A percentile compares a stretch with the other conserved stretches of the same genome.
phyloP scores from a whole-genome alignment of 129 eudicot species.

The Smallanthus sonchifolius region DNA sequence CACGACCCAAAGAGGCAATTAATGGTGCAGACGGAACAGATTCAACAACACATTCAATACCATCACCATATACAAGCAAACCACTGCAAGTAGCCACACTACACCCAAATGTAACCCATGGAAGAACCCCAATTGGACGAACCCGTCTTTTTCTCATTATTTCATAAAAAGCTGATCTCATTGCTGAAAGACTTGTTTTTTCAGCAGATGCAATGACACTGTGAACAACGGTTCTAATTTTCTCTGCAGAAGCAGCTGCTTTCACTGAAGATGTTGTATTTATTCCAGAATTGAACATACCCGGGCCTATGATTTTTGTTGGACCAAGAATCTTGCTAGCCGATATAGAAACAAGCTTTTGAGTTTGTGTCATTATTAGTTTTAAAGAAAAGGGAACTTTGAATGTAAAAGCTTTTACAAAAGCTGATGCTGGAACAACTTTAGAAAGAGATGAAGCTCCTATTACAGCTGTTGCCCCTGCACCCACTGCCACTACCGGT shows the following conservation, averaged over 20 bases:
- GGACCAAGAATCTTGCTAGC: slow-evolving; percentile 62
- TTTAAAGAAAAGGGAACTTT: slow-evolving; percentile 65
- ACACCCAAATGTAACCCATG: slow-evolving; percentile 86
- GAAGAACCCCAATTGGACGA: slow-evolving; percentile 61
- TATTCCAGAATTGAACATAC: slow-evolving; percentile 46
- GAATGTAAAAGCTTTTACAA: slow-evolving; percentile 52
- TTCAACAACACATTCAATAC: slow-evolving; percentile 88
- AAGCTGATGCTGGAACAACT: slow-evolving; percentile 67
- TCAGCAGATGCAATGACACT: slow-evolving; percentile 77
- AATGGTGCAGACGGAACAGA: slow-evolving; percentile 81
- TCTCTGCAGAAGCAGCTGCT: slow-evolving; percentile 85
- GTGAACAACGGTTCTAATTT: slow-evolving; percentile 68
- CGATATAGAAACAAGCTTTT: slow-evolving; percentile 58
- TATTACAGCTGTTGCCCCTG: slow-evolving; percentile 86
- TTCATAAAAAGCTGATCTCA: slow-evolving; percentile 83
- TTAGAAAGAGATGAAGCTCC: slow-evolving; percentile 87
- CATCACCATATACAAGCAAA: slow-evolving; percentile 78
- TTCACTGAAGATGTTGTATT: slow-evolving; percentile 56
- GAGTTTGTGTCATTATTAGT: slow-evolving; percentile 62
- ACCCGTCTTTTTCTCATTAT: slow-evolving; percentile 80
- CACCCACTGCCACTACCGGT: slow-evolving; percentile 89
- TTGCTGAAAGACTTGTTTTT: slow-evolving; percentile 85
- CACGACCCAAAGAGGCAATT: slow-evolving; percentile 91
- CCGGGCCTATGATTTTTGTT: slow-evolving; percentile 51
- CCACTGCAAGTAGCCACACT: slow-evolving; percentile 76